Percentiles rank a stretch among this genome's conserved stretches.
Evolutionary conservation across 352 stramenopile species (phyloP).

Genomic region (Globisporangium spiculum): DNA sequence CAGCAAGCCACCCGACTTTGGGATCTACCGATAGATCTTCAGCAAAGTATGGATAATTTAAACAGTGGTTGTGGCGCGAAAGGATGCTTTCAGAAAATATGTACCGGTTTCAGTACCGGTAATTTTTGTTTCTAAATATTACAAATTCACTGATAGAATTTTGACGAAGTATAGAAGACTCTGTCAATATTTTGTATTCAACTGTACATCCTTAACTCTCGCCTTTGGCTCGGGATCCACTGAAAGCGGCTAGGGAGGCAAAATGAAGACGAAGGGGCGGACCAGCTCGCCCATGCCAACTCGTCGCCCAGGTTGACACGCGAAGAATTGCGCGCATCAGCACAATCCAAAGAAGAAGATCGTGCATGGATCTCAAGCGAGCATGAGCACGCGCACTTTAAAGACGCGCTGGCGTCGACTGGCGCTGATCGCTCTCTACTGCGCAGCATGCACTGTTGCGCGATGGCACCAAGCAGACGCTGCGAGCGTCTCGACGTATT

Average conservation of each 20-base stretch:
- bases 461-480: neutral
- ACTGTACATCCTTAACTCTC: too few species aligned
- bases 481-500: neutral
- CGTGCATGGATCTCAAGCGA: neutral
- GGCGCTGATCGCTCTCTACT: constrained; percentile 5
- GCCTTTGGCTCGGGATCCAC: too few species aligned
- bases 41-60: neutral
- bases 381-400: constrained; percentile 1
- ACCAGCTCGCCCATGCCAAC: neutral
- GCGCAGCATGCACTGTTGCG: neutral
- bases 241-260: too few species aligned
- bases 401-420: neutral
- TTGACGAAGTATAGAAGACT: too few species aligned
- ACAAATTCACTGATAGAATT: too few species aligned
- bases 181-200: too few species aligned
- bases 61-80: too few species aligned
- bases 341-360: neutral
- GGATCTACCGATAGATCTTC: neutral
- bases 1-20: constrained; percentile 2
- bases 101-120: too few species aligned
- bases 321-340: neutral
- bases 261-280: constrained; percentile 2
- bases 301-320: neutral
- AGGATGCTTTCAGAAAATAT: too few species aligned
- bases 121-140: too few species aligned